phyloP scores from a whole-genome alignment of 2,329 filamentous ascomycete species.

The Hypoxylon sp. region DNA sequence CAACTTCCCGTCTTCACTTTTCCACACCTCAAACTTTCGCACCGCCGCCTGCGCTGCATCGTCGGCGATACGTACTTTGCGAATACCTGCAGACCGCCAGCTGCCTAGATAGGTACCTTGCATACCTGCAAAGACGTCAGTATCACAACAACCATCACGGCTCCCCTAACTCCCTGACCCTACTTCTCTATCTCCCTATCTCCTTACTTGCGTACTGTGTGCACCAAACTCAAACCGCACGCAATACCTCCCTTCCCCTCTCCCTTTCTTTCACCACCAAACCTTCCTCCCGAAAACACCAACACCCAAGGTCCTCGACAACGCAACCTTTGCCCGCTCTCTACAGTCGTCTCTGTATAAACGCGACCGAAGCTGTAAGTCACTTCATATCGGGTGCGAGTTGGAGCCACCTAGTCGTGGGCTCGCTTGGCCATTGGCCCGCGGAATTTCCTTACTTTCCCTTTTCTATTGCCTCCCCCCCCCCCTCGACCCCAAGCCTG shows the following conservation, averaged over 20 bases:
- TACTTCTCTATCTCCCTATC: neutral
- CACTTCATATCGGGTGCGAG: constrained; percentile 27
- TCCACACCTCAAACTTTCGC: constrained; percentile 5
- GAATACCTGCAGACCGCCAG: neutral
- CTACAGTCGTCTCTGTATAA: constrained; percentile 1
- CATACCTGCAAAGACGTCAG: constrained; percentile 16
- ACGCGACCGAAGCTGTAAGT: constrained; percentile 20
- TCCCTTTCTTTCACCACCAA: constrained; percentile 24
- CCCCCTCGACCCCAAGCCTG: constrained; percentile 21
- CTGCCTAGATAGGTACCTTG: neutral
- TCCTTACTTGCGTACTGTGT: constrained; percentile 23
- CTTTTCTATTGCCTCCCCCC: constrained; percentile 21
- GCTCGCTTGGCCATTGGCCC: constrained; percentile 25
- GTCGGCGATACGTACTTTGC: neutral
- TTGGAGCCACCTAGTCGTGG: constrained; percentile 25
- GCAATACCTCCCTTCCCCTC: constrained; percentile 15
- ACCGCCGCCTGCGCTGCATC: constrained; percentile 6
- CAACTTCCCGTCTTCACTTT: constrained; percentile 2
- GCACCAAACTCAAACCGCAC: constrained; percentile 20
- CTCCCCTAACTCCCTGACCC: constrained; percentile 1
- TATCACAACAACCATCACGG: constrained; percentile 20
- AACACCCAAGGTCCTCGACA: constrained; percentile 3
- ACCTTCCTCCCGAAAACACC: constrained; percentile 15
- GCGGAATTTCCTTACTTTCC: constrained; percentile 22
- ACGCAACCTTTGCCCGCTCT: neutral